Percentiles rank a stretch among this genome's conserved stretches.
Conservation (phyloP, 2,329 filamentous ascomycete species). For the Colletotrichum limetticola region DNA sequence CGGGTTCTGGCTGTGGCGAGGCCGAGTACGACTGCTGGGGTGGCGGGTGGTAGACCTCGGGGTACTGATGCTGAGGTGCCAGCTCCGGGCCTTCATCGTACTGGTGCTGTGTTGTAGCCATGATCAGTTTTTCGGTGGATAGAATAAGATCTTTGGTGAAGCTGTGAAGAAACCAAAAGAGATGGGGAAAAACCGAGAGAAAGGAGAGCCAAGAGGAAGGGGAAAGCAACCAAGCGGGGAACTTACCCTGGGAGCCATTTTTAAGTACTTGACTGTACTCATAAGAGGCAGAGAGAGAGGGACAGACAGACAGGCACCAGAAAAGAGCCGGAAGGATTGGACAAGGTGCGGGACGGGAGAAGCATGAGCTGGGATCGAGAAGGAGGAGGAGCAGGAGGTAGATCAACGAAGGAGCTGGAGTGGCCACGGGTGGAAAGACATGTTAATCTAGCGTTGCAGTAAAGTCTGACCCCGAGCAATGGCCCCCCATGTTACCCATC, state of each 20-base stretch:
- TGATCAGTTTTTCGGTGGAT: slow-evolving; percentile 9
- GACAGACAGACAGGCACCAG: not conserved
- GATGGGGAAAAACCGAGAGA: not conserved
- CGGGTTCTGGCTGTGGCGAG: slow-evolving; percentile 17
- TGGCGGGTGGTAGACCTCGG: slow-evolving; percentile 28
- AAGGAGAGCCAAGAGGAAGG: not conserved
- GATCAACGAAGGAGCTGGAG: slow-evolving; percentile 19
- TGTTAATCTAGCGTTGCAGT: slow-evolving; percentile 5
- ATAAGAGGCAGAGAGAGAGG: not conserved
- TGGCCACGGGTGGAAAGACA: slow-evolving; percentile 7
- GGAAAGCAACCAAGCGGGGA: not conserved
- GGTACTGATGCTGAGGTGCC: slow-evolving; percentile 25
- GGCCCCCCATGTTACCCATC: slow-evolving; percentile 23
- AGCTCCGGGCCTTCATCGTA: slow-evolving; percentile 34
- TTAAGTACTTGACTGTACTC: slow-evolving; percentile 20
- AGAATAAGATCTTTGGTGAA: not conserved
- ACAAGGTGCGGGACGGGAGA: slow-evolving; percentile 1
- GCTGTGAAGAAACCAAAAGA: no score
- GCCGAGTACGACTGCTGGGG: slow-evolving; percentile 9
- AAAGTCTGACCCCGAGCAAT: slow-evolving; percentile 5
- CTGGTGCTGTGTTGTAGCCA: not conserved
- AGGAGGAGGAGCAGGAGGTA: not conserved
- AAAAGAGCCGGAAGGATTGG: slow-evolving; percentile 5
- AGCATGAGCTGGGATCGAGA: not conserved
- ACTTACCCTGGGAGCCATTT: slow-evolving; percentile 28